These are phyloP conservation scores for Gracilaria gracilis DNA, from an alignment of 23 red algal species.

Conservation along the genomic window DNA sequence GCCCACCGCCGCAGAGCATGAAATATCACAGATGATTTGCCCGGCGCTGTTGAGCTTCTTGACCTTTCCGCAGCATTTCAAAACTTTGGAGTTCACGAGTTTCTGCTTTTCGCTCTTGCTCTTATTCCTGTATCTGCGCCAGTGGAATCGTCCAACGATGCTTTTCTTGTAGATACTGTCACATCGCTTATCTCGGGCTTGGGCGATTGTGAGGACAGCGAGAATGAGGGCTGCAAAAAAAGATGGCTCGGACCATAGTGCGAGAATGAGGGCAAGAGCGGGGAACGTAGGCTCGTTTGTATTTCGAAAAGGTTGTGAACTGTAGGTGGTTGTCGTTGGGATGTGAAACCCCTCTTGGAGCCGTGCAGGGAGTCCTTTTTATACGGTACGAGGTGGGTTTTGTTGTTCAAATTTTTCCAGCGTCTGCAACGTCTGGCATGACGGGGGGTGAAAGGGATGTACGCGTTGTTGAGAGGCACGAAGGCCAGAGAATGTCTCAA, in stretches of 20 bases:
- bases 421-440: no score
- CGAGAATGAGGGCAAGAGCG: not conserved
- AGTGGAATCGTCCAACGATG: not conserved
- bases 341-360: not conserved
- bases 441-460: no score
- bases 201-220: not conserved
- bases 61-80: conserved; percentile 26
- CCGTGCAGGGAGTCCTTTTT: not conserved
- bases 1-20: not conserved
- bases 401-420: not conserved
- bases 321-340: not conserved
- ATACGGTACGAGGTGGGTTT: not conserved
- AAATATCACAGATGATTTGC: conserved; percentile 4
- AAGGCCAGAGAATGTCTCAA: no score
- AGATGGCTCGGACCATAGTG: not conserved
- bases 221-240: not conserved
- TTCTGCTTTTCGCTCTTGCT: not conserved
- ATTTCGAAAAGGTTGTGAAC: not conserved
- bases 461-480: no score
- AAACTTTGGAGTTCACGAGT: not conserved
- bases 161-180: conserved; percentile 6
- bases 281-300: not conserved
- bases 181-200: conserved; percentile 18
- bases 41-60: conserved; percentile 3
- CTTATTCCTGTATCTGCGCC: not conserved